Conservation (phyloP, 345 rosid genomes). For the Salix udensis region DNA sequence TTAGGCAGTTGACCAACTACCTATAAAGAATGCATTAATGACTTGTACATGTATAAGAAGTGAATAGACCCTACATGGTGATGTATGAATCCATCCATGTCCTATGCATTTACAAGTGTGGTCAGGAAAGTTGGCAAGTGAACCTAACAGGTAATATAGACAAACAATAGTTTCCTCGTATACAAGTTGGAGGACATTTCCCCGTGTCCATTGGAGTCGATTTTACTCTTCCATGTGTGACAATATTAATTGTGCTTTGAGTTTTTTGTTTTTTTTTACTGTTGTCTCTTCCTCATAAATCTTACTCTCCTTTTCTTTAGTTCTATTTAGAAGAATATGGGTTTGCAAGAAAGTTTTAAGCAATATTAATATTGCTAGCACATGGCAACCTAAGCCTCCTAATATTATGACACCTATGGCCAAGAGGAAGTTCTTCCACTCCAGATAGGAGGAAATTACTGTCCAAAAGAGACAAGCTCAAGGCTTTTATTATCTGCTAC, state of each 20-base stretch:
- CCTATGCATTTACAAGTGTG: background rate
- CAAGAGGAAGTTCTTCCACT: background rate
- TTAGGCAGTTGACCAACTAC: background rate
- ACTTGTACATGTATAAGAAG: background rate
- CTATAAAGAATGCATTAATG: background rate
- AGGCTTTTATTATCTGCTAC: background rate
- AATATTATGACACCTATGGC: background rate
- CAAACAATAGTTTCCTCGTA: background rate
- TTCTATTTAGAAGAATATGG: background rate
- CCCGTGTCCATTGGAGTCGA: background rate
- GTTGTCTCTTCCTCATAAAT: background rate
- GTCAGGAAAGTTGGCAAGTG: background rate
- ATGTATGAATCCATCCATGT: background rate
- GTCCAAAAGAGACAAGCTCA: no score
- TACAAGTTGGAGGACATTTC: background rate
- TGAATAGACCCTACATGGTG: background rate
- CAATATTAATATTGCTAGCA: background rate
- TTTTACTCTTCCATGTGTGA: background rate
- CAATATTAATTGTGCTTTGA: background rate
- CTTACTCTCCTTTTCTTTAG: background rate
- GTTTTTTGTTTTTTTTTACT: background rate
- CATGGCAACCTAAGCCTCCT: background rate
- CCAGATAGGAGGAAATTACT: no score
- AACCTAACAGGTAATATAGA: background rate
- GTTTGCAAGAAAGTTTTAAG: background rate